Base-by-base conservation (phyloP, 2,329 filamentous ascomycete species). In the Penicillium sp. region DNA sequence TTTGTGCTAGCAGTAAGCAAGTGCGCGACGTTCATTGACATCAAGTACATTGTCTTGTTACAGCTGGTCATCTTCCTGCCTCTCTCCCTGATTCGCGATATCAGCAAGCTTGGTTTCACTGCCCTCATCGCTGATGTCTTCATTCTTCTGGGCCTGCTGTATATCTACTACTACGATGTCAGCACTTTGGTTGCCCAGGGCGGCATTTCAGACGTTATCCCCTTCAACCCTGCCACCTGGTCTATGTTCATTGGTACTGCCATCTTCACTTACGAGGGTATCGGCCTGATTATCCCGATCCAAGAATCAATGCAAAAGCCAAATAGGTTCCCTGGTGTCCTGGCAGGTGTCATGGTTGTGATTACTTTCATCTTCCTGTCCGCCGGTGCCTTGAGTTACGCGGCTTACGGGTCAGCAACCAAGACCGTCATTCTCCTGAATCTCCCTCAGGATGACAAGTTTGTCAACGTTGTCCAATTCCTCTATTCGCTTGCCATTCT, bases 191-290 rank as follows among this genome's bases (percentile, higher is more conserved):
- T 83, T 55, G 77, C 89, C 46, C 75, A 80, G 49, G 89, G 89
- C 11, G 73, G 72, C n/a, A 73, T 95, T 19, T 80, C 89, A 4
- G 93, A 99, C 67, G 91, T 97, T 64, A 81, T 87, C 59, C 80
- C 87, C 64, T 97, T 99, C 79, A 99, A 99, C 75, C 72, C 86
- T 34, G 83, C 87, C 53, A 86, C 90, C 68, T 99, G 95, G 93
- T 95, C 93, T 0, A 80, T 99, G 4, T 97, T 99, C 69, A 99
- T 99, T 62, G 95, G 93, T 54, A 99, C 95, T 0, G 93, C 95
- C 25, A 97, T 99, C 67, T 99, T 99, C 74, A 97, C 93, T 0
- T 99, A 97, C 65, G 93, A 99, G 68, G 93, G 93, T 25, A 95
- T 99, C 53, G 95, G 93, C 11, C 82, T 99, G 41, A 95, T 99